Evolutionary conservation across 306 rosid species (phyloP), one percentile per base, ranked within the genome.

Genomic region (Vicia sativa): DNA sequence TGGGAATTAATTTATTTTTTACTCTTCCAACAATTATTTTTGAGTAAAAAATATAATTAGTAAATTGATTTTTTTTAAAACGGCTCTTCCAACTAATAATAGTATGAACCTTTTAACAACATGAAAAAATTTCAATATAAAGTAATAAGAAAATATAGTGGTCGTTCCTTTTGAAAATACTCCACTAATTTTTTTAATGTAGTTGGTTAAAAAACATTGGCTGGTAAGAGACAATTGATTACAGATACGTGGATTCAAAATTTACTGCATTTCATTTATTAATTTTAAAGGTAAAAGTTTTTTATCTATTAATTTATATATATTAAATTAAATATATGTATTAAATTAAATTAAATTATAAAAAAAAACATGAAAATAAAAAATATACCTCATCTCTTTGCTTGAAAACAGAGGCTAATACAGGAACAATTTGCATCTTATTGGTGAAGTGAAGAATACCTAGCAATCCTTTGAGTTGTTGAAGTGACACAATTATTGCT

Each of bases 401-500:
- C 39, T 56, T 73, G 65, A 95, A 62, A 71, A 84, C 95, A 35
- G 97, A 95, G 52, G 83, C 58, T 37, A 95, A 18, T 25, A 95
- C 99, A 29, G 97, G 84, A 52, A 81, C 15, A 31, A 91, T 82
- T 75, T 91, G 95, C 97, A 95, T 95, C 78, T 91, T 88, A 77
- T 62, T 67, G 9, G 97, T 85, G 84, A 91, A 95, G 61, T 88
- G 96, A 64, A 56, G 72, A 18, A 91, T 88, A 68, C 99, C 99
- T 42, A 95, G 95, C 65, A 90, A 84, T 71, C 96, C 97, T 81
- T 95, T 95, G 16, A 91, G 84, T 62, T 90, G 99, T 45, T 95
- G 99, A 49, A 95, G 62, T 19, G 97, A 87, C 54, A 95, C 99
- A 72, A 95, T 91, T 25, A 95, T 88, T 5, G 99, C 97, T n/a